These are phyloP conservation scores for Trichoderma harzianum DNA, from an alignment of 2,329 filamentous ascomycete genomes.

Conservation along the genomic window DNA sequence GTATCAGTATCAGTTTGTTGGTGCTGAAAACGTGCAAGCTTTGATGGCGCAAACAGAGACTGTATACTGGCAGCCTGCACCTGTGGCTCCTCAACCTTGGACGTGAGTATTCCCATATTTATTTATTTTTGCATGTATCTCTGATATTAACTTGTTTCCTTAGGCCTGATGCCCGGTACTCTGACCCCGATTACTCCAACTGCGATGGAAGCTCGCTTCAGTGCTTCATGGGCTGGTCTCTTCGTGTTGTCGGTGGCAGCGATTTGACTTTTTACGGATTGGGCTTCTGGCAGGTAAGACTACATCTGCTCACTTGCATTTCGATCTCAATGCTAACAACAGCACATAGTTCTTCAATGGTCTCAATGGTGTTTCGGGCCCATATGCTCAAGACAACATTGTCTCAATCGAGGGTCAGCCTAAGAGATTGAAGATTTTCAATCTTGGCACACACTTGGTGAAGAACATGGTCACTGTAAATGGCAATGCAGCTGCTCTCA, in stretches of 20 bases:
- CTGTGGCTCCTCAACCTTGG: constrained; percentile 40
- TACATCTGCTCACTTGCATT: background rate
- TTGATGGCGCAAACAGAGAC: constrained; percentile 46
- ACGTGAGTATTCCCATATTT: constrained; percentile 12
- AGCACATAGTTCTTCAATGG: constrained; percentile 19
- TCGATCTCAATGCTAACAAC: background rate
- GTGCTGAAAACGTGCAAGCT: constrained; percentile 42
- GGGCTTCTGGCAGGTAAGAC: constrained; percentile 18
- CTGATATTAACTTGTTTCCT: background rate
- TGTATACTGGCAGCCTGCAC: constrained; percentile 37
- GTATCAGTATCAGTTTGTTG: constrained; percentile 51
- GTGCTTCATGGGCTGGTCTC: constrained; percentile 19
- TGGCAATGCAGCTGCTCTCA: constrained; percentile 14
- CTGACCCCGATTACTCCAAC: constrained; percentile 24
- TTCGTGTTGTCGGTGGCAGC: constrained; percentile 15
- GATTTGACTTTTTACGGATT: constrained; percentile 16
- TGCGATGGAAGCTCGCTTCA: constrained; percentile 18
- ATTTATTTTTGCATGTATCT: background rate
- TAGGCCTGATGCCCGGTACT: constrained; percentile 20
- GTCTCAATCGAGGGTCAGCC: constrained; percentile 18
- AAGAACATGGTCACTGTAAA: constrained; percentile 20
- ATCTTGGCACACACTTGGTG: constrained; percentile 19
- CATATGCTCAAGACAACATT: constrained; percentile 21
- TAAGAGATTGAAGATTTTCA: constrained; percentile 18
- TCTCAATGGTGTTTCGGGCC: constrained; percentile 15